Conservation (phyloP, 495 filamentous ascomycete species). For the Podospora appendiculata region DNA sequence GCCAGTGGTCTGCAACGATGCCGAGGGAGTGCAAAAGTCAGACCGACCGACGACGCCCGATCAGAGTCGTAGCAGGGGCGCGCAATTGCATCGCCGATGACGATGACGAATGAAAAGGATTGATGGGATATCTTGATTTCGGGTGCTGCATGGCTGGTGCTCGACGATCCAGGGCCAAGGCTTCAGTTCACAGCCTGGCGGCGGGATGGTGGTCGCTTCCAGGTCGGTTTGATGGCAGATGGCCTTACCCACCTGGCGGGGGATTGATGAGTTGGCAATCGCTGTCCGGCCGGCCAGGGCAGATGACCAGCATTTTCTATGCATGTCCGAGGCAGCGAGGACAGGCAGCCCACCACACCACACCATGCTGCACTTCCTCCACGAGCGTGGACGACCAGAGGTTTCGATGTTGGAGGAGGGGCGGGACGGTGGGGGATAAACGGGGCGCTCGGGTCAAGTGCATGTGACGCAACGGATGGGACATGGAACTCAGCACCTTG, state of each 20-base stretch:
- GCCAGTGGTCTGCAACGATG: neutral
- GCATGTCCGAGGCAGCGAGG: slow-evolving; percentile 5
- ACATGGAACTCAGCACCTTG: too few relatives aligned
- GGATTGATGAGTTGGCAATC: slow-evolving; percentile 24
- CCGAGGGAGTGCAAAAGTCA: neutral
- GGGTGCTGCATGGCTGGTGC: neutral
- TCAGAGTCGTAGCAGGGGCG: neutral
- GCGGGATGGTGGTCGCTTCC: slow-evolving; percentile 1
- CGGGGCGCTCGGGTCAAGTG: slow-evolving; percentile 1
- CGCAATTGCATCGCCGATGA: neutral
- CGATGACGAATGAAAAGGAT: neutral
- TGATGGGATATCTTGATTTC: neutral
- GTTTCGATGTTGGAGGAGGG: neutral
- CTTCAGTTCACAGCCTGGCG: neutral
- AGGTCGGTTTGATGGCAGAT: neutral
- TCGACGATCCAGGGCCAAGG: neutral
- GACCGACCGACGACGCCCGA: neutral
- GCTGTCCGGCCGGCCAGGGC: slow-evolving; percentile 1
- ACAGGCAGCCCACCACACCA: neutral
- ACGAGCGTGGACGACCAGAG: neutral
- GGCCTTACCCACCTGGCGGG: slow-evolving; percentile 17
- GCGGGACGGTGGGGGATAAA: slow-evolving; percentile 4
- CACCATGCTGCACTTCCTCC: neutral
- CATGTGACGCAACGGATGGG: slow-evolving; percentile 1
- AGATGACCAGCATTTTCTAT: slow-evolving; percentile 19